Conservation (phyloP, 257 asterid genomes). For the Capsicum rhomboideum region DNA sequence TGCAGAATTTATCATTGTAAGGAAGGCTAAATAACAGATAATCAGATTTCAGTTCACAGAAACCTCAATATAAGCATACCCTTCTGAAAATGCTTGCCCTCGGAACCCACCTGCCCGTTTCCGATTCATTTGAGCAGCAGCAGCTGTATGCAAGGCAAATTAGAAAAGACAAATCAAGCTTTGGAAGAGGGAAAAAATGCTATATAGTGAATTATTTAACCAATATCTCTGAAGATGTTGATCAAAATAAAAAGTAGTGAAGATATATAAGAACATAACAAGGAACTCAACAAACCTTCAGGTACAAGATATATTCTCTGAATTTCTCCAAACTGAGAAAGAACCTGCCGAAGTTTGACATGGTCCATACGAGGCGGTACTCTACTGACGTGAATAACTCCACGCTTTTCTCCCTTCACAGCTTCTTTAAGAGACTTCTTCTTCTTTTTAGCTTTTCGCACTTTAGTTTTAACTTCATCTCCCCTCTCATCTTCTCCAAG, state of each 20-base stretch:
- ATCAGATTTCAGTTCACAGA: background rate
- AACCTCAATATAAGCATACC: conserved; percentile 33
- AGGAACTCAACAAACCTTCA: conserved; percentile 38
- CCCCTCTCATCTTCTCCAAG: conserved; percentile 13
- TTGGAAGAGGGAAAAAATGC: background rate
- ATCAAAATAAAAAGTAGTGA: background rate
- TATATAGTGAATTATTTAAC: background rate
- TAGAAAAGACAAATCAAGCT: background rate
- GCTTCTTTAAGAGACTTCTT: conserved; percentile 36
- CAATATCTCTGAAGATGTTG: background rate
- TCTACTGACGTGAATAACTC: conserved; percentile 81
- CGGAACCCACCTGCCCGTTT: conserved; percentile 73
- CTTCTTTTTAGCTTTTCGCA: conserved; percentile 38
- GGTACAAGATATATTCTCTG: conserved; percentile 75
- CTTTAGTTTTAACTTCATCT: conserved; percentile 15
- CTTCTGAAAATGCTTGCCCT: conserved; percentile 79
- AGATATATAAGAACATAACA: background rate
- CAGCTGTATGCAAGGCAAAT: conserved; percentile 26
- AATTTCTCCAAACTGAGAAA: conserved; percentile 70
- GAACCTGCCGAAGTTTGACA: conserved; percentile 56
- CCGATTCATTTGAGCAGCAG: conserved; percentile 42
- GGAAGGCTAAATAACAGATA: background rate
- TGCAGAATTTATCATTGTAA: background rate
- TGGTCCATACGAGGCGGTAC: conserved; percentile 91
- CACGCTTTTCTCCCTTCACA: conserved; percentile 49